Evolutionary conservation across 1,139 yeast genomes (phyloP).

Genomic region (Scheffersomyces segobiensis): DNA sequence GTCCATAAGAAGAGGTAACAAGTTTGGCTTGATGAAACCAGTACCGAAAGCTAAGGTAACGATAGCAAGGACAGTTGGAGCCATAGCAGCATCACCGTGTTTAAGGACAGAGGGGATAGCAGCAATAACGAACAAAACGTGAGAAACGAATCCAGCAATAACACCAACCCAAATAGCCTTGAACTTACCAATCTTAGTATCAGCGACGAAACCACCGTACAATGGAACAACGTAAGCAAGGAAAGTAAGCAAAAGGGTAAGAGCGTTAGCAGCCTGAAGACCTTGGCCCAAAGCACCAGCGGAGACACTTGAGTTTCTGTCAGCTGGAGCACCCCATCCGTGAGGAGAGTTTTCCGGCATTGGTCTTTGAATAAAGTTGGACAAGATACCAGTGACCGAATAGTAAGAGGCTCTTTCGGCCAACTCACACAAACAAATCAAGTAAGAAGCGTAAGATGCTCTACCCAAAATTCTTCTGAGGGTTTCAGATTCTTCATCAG

Average conservation of each 20-base stretch:
- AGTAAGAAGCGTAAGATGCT: conserved; percentile 15
- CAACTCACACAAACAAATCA: conserved; percentile 21
- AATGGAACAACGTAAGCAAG: conserved; percentile 23
- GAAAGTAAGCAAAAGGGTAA: conserved; percentile 19
- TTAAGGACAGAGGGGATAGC: conserved; percentile 19
- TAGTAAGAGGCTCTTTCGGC: conserved; percentile 26
- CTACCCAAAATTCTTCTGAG: conserved; percentile 19
- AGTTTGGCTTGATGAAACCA: conserved; percentile 53
- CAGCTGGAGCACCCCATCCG: conserved; percentile 16
- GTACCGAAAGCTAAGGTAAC: conserved; percentile 33
- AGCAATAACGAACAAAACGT: conserved; percentile 22
- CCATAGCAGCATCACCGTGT: conserved; percentile 17
- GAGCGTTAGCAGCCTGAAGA: conserved; percentile 17
- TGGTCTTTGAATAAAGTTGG: conserved; percentile 23
- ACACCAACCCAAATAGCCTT: conserved; percentile 24
- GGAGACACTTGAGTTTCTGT: conserved; percentile 9
- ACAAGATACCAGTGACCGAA: conserved; percentile 17
- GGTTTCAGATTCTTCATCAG: conserved; percentile 12
- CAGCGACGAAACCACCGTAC: conserved; percentile 23
- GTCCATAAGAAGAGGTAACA: conserved; percentile 53
- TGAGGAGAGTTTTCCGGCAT: conserved; percentile 16
- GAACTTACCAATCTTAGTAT: conserved; percentile 20
- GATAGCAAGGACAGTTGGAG: conserved; percentile 18
- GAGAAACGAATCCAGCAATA: conserved; percentile 23
- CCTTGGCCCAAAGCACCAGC: conserved; percentile 24